These are phyloP conservation scores for Chaetoceros tenuissimus DNA, from an alignment of 108 stramenopile species.

Conservation along the genomic window DNA sequence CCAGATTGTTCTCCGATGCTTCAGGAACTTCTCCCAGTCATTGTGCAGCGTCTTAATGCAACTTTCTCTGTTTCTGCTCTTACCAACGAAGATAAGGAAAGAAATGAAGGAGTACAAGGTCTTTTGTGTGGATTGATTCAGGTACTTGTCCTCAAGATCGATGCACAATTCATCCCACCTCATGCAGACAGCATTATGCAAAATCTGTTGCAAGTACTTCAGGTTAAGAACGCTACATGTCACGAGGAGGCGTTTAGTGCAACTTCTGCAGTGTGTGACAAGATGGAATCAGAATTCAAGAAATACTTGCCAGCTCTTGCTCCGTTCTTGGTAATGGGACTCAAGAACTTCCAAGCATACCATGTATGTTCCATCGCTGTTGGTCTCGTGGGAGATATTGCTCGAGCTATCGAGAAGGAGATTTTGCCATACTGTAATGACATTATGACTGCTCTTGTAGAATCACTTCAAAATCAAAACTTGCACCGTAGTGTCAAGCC, in stretches of 20 bases:
- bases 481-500: slow-evolving; percentile 92
- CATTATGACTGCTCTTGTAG: slow-evolving; percentile 83
- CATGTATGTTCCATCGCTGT: slow-evolving; percentile 90
- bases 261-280: slow-evolving; percentile 77
- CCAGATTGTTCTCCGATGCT: slow-evolving; percentile 62
- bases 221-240: slow-evolving; percentile 68
- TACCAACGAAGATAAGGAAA: slow-evolving; percentile 80
- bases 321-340: slow-evolving; percentile 72
- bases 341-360: slow-evolving; percentile 85
- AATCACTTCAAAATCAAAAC: slow-evolving; percentile 69
- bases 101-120: slow-evolving; percentile 76
- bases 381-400: slow-evolving; percentile 89
- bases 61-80: slow-evolving; percentile 64
- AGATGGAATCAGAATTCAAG: slow-evolving; percentile 68
- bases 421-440: slow-evolving; percentile 88
- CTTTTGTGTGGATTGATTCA: slow-evolving; percentile 82
- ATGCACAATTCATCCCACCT: slow-evolving; percentile 56
- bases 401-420: slow-evolving; percentile 72
- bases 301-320: slow-evolving; percentile 86
- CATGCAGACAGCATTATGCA: slow-evolving; percentile 81
- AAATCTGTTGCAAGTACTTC: slow-evolving; percentile 78
- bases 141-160: slow-evolving; percentile 67
- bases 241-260: slow-evolving; percentile 95
- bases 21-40: slow-evolving; percentile 58
- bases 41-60: slow-evolving; percentile 65